Evolutionary conservation across 371 early-diverging fungal genomes (phyloP).

Genomic region (Synchytrium microbalum): DNA sequence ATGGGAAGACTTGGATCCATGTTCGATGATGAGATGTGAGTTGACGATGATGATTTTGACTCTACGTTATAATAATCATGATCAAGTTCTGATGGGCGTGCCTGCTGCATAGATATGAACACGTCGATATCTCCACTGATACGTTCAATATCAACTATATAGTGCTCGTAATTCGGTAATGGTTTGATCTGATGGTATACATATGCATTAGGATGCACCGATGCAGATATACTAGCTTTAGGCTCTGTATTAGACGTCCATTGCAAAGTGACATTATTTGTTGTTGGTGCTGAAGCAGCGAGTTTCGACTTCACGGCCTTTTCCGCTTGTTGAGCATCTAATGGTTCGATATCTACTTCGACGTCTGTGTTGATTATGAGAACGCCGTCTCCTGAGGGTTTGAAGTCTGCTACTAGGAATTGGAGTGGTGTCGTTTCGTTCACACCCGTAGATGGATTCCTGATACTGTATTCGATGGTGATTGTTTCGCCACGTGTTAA

Average conservation of each 20-base stretch:
- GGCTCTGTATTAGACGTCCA: not conserved
- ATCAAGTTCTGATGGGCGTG: constrained; percentile 18
- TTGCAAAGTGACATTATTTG: constrained; percentile 4
- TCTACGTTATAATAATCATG: constrained; percentile 21
- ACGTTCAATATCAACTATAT: not conserved
- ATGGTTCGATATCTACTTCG: constrained; percentile 66
- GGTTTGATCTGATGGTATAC: constrained; percentile 10
- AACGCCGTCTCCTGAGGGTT: constrained; percentile 58
- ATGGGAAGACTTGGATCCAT: constrained; percentile 16
- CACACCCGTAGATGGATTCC: constrained; percentile 19
- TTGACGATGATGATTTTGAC: too few relatives aligned
- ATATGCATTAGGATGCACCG: constrained; percentile 9
- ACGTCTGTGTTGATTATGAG: constrained; percentile 76
- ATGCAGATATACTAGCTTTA: constrained; percentile 2
- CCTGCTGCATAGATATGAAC: constrained; percentile 18
- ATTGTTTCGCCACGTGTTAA: constrained; percentile 60
- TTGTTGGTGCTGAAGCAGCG: not conserved
- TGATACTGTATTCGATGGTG: too few relatives aligned
- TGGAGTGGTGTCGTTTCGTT: constrained; percentile 37
- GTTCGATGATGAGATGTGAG: too few relatives aligned
- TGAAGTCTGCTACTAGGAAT: constrained; percentile 60
- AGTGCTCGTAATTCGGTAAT: constrained; percentile 6
- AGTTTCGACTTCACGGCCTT: constrained; percentile 20
- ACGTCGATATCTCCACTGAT: constrained; percentile 26
- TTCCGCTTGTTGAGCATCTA: constrained; percentile 28